Base-by-base conservation (phyloP, 2,329 filamentous ascomycete species). In the Claviceps sp. region DNA sequence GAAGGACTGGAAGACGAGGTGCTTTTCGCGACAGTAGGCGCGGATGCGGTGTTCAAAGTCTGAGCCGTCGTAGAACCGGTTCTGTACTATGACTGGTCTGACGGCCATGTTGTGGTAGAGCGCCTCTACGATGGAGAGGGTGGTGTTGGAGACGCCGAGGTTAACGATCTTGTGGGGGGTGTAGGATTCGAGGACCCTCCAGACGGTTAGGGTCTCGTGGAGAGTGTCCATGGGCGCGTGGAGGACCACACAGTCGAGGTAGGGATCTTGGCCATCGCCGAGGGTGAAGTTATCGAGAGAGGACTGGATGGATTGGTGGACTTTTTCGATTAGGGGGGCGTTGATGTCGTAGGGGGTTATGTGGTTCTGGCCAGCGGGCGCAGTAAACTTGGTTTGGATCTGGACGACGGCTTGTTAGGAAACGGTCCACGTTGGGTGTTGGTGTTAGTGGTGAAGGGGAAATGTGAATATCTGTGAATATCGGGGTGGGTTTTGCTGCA, bases 341-440 rank as follows among this genome's bases (percentile, higher is more conserved):
- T 70, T 62, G 1, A 77, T 65, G 59, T 83, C 72, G 64, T 88
- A 88, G 0, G 85, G 84, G 48, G 79, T 73, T 42, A 67, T 65
- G 1, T 69, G 70, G 60, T 83, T 78, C 63, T 90, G 85, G 24
- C 79, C 81, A 16, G 67, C 66, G 4, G 79, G 65, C 0, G 83
- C 75, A 1, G 85, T 88, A 69, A 84, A 93, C 65, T 91, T 93
- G n/a, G 87, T 90, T 75, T 94, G 87, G 45, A 90, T 72, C 79
- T 85, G 52, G 24, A 2, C 40, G 24, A 34, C 30, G 30, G 8
- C 9, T 34, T 48, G n/a, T 20, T 26, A 30, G 26, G 45, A 37
- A n/a, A 20, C 3, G 5, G 4, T 20, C 3, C 9, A 34, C 9
- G 30, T 34, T 41, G 18, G 16, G 7, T 18, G 14, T 8, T 18